Evolutionary conservation across 139 green algal species (phyloP).

Genomic region (Zygnema circumcarinatum): DNA sequence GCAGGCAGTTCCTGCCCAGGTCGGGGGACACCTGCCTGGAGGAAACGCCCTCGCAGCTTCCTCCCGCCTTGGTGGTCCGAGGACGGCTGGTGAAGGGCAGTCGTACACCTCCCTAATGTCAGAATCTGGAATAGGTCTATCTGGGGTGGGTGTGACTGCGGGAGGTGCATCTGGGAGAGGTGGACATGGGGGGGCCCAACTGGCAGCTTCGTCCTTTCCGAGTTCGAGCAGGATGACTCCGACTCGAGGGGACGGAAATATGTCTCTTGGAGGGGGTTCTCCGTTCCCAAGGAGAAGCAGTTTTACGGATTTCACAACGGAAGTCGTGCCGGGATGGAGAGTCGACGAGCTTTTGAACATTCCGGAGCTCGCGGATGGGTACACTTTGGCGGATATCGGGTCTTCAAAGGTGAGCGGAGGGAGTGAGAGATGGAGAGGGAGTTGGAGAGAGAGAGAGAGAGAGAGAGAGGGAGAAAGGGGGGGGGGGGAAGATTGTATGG

Average conservation of each 20-base stretch:
- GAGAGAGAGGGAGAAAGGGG: neutral
- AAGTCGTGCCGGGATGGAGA: conserved; percentile 22
- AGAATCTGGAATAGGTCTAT: no score
- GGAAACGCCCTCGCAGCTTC: neutral
- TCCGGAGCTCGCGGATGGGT: conserved; percentile 58
- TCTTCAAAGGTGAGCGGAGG: conserved; percentile 58
- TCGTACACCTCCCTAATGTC: neutral
- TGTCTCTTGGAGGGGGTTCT: neutral
- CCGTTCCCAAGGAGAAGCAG: neutral
- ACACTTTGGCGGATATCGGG: conserved; percentile 53
- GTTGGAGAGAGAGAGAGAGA: no score
- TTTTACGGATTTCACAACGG: neutral
- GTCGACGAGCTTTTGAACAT: conserved; percentile 61
- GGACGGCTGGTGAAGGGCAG: no score
- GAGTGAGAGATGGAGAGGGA: no score
- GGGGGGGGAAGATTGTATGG: neutral
- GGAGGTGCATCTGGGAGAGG: neutral
- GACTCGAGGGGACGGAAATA: neutral
- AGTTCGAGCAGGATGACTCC: neutral
- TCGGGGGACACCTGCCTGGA: neutral
- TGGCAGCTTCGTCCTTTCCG: neutral
- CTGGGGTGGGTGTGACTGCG: no score
- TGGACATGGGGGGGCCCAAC: neutral
- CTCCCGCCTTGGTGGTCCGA: neutral
- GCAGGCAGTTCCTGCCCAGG: neutral